Base-by-base conservation (phyloP, 169 alveolate genomes). In the Cryptosporidium baileyi region DNA sequence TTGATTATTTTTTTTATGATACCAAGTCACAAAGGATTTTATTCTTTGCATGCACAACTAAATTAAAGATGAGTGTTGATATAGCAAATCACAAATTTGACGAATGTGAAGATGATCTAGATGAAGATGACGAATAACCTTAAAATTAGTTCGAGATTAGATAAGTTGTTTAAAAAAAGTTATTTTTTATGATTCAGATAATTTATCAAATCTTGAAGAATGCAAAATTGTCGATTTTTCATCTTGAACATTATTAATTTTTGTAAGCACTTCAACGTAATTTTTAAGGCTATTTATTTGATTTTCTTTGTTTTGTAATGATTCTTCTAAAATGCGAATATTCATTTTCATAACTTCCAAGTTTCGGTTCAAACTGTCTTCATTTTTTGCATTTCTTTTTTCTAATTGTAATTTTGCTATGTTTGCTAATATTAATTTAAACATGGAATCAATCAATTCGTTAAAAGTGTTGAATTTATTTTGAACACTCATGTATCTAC, bases 1-100 rank as follows among this genome's bases (percentile, higher is more conserved):
- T 74, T 54, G 85, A 74, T 51, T 74, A 74, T 44, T 74, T 74
- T 57, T 74, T 74, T 59, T 74, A 74, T 38, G 85, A 74, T 38
- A 74, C 65, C 22, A 74, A 22, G 40, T 38, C 38, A 4, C 85
- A 74, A 38, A 74, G 67, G 30, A 74, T 74, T 15, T 38, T 74
- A 36, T 74, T 74, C 34, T 74, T 74, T 38, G 85, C 85, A 9
- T 74, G 85, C n/a, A 74, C 85, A 3, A 74, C 85, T 2, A 74
- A 74, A 59, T 74, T 60, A 3, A 74, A 74, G 43, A 26, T 57
- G 57, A 51, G 36, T n/a, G 32, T 30, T 22, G 34, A 44, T 26
- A 40, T 57, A 9, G 19, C 52, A 40, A 54, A 38, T n/a, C 11
- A 74, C 9, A 60, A 57, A n/a, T 38, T 54, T 26, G 32, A 40